Evolutionary conservation across 116 monocot genomes (phyloP), one percentile per base, ranked within the genome.

Genomic region (Thalassia testudinum): DNA sequence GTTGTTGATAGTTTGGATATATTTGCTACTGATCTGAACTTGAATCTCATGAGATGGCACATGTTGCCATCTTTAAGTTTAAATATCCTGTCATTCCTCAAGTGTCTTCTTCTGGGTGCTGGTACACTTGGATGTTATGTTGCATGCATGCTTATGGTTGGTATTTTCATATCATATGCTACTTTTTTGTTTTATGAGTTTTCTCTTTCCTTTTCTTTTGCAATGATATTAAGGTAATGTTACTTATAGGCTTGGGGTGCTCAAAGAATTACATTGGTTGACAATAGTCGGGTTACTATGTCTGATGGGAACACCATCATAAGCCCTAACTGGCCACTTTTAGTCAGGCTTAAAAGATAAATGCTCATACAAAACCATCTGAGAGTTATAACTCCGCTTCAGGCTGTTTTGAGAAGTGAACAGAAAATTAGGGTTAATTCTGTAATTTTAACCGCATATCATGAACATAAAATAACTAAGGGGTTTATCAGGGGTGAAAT

Each of bases 121-220:
- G 97, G 97, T 53, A 85, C 97, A 44, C 85, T 97, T 66, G 97
- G 97, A 65, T 97, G 97, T 61, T 81, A 97, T 67, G 89, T 89
- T 75, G 88, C 89, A 52, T 89, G 97, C 10, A 78, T 88, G 71
- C 82, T 97, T 50, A 77, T 85, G 89, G 97, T 97, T 52, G 50
- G 82, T 79, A 49, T 19, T 62, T 49, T 3, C 3, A 34, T 34
- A 34, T 34, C 30, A 5, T 34, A 34, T 23, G 21, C 12, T 20
- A 49, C n/a, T 26, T 21, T 23, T 68, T 1, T 44, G 37, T 24
- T 5, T 59, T 28, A 17, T 20, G 50, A 4, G 19, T 40, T 40
- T 40, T n/a, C 15, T 20, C 7, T 7, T 6, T 45, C 30, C 10
- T 6, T 45, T 6, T 45, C 2, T 7, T 6, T 45, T 45, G 15